Conservation (phyloP, 306 rosid genomes). For the Astragalus glycyphyllos region DNA sequence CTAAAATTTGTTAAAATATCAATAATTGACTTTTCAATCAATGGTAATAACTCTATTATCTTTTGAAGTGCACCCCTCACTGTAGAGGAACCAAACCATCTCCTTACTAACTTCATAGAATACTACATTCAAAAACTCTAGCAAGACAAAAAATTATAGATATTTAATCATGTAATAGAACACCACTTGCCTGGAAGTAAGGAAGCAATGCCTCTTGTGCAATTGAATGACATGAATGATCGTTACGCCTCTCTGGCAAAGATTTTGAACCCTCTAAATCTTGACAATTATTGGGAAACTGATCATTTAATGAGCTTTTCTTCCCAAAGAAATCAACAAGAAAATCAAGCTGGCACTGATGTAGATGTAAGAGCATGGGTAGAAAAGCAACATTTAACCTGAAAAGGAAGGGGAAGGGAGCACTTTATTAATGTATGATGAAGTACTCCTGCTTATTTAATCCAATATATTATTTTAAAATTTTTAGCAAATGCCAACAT, state of each 20-base stretch:
- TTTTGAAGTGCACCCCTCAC: background rate
- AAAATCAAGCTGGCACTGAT: conserved; percentile 90
- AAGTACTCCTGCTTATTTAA: conserved; percentile 12
- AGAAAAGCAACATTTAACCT: conserved; percentile 77
- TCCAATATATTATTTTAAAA: conserved; percentile 19
- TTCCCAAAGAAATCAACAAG: conserved; percentile 79
- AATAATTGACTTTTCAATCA: background rate
- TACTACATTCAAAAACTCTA: conserved; percentile 14
- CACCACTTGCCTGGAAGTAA: conserved; percentile 85
- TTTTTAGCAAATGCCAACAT: conserved; percentile 26
- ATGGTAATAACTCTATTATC: background rate
- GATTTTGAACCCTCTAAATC: conserved; percentile 65
- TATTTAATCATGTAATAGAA: conserved; percentile 23
- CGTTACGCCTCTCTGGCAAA: conserved; percentile 47
- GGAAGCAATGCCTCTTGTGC: conserved; percentile 93
- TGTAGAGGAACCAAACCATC: background rate
- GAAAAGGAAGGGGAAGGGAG: conserved; percentile 35
- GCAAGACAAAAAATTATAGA: conserved; percentile 18
- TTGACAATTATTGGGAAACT: conserved; percentile 55
- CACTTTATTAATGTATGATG: background rate
- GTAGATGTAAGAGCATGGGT: conserved; percentile 78
- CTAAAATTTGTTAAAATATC: background rate
- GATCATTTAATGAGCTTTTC: conserved; percentile 57
- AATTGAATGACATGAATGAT: conserved; percentile 50
- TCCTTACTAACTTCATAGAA: conserved; percentile 22